Evolutionary conservation across 2,329 filamentous ascomycete species (phyloP).

Genomic region (Colletotrichum sp.): DNA sequence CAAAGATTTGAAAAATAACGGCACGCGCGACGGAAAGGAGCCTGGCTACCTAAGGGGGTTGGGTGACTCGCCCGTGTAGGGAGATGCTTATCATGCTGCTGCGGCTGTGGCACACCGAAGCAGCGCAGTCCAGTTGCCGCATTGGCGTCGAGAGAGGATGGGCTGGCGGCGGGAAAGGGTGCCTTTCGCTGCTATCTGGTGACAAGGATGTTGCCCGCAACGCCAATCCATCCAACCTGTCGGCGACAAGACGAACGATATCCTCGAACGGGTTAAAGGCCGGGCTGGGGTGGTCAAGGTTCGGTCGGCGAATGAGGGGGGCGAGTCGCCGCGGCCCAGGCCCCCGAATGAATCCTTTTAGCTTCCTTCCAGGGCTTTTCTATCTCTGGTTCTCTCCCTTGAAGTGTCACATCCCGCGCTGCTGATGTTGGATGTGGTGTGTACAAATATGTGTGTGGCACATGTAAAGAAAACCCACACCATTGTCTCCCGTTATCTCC

Average conservation of each 20-base stretch:
- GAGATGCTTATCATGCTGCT: constrained; percentile 21
- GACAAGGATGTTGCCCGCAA: constrained; percentile 15
- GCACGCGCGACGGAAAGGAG: background rate
- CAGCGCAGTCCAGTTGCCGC: background rate
- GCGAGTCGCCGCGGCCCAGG: background rate
- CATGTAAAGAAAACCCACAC: background rate
- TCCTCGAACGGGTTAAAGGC: constrained; percentile 5
- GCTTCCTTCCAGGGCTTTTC: background rate
- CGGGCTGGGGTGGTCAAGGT: background rate
- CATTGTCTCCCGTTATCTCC: background rate
- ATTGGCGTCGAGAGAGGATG: constrained; percentile 17
- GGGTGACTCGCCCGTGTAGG: background rate
- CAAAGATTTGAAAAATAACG: background rate
- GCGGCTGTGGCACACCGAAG: background rate
- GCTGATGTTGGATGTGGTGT: background rate
- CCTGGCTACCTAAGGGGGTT: constrained; percentile 4
- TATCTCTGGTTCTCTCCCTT: background rate
- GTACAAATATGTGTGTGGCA: background rate
- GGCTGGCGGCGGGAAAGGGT: background rate
- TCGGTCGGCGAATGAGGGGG: constrained; percentile 6
- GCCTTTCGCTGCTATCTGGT: constrained; percentile 2
- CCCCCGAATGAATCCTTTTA: background rate
- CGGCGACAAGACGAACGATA: constrained; percentile 3
- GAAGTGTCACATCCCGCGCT: background rate
- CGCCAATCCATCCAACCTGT: background rate